A percentile compares a stretch with the other conserved stretches of the same genome.
These are phyloP conservation scores for Tinospora cordifolia DNA, from an alignment of 164 flowering plant species.

Conservation along the genomic window DNA sequence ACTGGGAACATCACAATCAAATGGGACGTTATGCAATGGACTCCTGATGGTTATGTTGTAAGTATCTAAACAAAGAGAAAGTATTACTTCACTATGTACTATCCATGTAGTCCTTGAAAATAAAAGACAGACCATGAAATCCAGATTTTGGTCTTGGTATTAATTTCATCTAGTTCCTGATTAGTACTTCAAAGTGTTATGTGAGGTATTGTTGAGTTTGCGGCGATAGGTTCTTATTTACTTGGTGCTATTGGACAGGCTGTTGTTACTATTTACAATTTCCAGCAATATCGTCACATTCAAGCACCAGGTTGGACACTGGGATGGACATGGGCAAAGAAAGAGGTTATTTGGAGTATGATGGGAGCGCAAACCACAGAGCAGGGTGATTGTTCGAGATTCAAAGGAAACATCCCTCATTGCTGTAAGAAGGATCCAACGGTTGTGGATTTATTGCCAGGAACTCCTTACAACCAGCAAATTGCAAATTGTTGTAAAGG, in stretches of 20 bases:
- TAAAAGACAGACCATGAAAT: too few species aligned
- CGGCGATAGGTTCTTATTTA: neutral
- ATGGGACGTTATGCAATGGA: conserved; percentile 71
- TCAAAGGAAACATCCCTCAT: conserved; percentile 55
- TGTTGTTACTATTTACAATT: conserved; percentile 65
- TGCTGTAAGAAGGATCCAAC: conserved; percentile 67
- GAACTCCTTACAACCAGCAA: conserved; percentile 77
- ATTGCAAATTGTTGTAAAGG: conserved; percentile 74
- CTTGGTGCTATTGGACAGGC: conserved; percentile 37
- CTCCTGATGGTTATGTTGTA: conserved; percentile 81
- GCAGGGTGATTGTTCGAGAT: conserved; percentile 72
- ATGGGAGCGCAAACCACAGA: conserved; percentile 63
- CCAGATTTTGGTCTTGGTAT: too few species aligned
- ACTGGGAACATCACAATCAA: conserved; percentile 71
- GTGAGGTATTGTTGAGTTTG: too few species aligned
- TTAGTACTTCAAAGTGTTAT: too few species aligned
- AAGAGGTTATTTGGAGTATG: conserved; percentile 75
- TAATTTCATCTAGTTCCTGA: too few species aligned
- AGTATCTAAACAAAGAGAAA: conserved; percentile 19
- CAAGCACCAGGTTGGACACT: conserved; percentile 69
- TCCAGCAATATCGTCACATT: conserved; percentile 77
- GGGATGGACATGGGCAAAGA: conserved; percentile 74
- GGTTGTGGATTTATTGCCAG: conserved; percentile 63
- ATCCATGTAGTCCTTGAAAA: too few species aligned
- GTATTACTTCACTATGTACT: neutral